These are phyloP conservation scores for Clavispora carvajalis DNA, from an alignment of 805 yeast species.

Conservation along the genomic window DNA sequence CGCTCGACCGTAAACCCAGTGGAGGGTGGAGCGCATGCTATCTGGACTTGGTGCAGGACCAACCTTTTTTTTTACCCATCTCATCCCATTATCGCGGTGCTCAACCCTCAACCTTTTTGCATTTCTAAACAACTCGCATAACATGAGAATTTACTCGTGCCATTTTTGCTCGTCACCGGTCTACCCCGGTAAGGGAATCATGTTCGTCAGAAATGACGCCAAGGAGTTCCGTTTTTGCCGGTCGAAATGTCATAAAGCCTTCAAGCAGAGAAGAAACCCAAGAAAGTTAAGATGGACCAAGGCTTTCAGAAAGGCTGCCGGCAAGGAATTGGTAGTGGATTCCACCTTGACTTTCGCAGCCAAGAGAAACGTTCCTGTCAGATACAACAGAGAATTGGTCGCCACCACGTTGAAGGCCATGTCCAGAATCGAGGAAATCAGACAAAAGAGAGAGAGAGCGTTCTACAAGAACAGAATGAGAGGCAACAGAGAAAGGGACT, in stretches of 20 bases:
- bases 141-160: slow-evolving; percentile 83
- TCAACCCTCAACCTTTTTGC: not conserved
- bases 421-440: slow-evolving; percentile 93
- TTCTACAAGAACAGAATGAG: slow-evolving; percentile 99
- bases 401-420: slow-evolving; percentile 91
- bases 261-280: slow-evolving; percentile 98
- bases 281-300: slow-evolving; percentile 98
- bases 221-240: slow-evolving; percentile 97
- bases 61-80: slow-evolving; percentile 13
- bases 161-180: slow-evolving; percentile 98
- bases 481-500: slow-evolving; percentile 85
- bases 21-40: not conserved
- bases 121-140: slow-evolving; percentile 6
- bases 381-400: slow-evolving; percentile 95
- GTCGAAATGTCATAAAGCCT: slow-evolving; percentile 95
- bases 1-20: too few species aligned
- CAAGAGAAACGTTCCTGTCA: slow-evolving; percentile 95
- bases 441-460: slow-evolving; percentile 94
- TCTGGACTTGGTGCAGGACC: slow-evolving; percentile 14
- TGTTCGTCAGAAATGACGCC: slow-evolving; percentile 97
- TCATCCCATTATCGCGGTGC: slow-evolving; percentile 7
- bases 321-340: slow-evolving; percentile 96
- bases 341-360: slow-evolving; percentile 94
- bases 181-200: slow-evolving; percentile 81
- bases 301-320: slow-evolving; percentile 98